Percentiles rank a stretch among this genome's conserved stretches.
These are phyloP conservation scores for Tarenaya hassleriana DNA, from an alignment of 345 rosid genomes.

Conservation along the genomic window DNA sequence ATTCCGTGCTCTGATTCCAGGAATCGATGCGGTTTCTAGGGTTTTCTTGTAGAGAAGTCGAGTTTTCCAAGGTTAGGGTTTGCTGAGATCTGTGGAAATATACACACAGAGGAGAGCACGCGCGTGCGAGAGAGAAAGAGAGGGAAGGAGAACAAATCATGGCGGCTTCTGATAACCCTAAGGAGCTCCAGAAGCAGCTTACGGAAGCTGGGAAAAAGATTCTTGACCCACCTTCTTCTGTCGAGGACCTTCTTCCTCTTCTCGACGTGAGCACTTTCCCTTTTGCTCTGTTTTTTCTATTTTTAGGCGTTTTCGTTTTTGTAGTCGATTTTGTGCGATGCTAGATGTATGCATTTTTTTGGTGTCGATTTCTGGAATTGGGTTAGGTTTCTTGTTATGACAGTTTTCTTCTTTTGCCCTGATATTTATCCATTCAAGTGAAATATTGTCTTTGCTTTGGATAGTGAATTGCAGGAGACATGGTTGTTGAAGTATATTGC, in stretches of 20 bases:
- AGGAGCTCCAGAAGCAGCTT: slow-evolving; percentile 61
- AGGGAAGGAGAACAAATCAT: slow-evolving; percentile 19
- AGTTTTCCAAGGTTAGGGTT: slow-evolving; percentile 22
- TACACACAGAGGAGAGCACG: slow-evolving; percentile 17
- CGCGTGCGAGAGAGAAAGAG: slow-evolving; percentile 6
- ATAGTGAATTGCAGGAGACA: not conserved
- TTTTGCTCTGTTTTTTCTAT: not conserved
- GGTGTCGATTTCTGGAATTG: slow-evolving; percentile 12
- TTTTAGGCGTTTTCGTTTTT: not conserved
- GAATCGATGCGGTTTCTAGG: slow-evolving; percentile 4
- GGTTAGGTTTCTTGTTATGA: not conserved
- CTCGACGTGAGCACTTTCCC: slow-evolving; percentile 59
- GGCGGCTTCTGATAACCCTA: slow-evolving; percentile 56
- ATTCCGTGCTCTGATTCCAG: slow-evolving; percentile 1
- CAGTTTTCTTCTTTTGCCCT: not conserved
- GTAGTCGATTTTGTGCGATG: slow-evolving; percentile 1
- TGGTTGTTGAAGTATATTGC: too few species aligned
- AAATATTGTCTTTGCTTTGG: not conserved
- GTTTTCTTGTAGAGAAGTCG: slow-evolving; percentile 11
- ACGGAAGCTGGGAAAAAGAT: slow-evolving; percentile 65
- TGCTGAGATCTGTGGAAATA: slow-evolving; percentile 22
- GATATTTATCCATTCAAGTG: not conserved
- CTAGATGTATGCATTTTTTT: slow-evolving; percentile 19
- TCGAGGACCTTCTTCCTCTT: slow-evolving; percentile 69
- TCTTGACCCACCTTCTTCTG: slow-evolving; percentile 54